phyloP scores from a whole-genome alignment of 257 asterid genomes.

The Perilla frutescens region DNA sequence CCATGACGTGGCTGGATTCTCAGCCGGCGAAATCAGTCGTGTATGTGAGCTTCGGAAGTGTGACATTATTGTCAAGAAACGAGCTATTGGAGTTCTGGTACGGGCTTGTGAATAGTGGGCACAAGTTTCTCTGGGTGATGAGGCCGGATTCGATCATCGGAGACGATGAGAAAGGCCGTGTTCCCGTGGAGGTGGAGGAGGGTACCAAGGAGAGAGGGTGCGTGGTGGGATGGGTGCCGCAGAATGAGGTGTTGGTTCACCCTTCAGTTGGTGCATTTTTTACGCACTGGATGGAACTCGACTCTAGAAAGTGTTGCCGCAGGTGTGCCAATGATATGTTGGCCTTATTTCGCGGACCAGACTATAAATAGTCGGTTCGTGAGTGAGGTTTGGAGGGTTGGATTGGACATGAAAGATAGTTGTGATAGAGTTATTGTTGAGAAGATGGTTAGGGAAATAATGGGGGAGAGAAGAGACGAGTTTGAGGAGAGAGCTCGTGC shows the following conservation, averaged over 20 bases:
- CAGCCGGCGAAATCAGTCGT: slow-evolving; percentile 52
- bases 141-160: slow-evolving; percentile 52
- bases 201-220: slow-evolving; percentile 49
- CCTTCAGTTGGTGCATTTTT: slow-evolving; percentile 44
- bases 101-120: slow-evolving; percentile 55
- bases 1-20: slow-evolving; percentile 53
- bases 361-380: slow-evolving; percentile 60
- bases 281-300: slow-evolving; percentile 31
- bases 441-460: slow-evolving; percentile 56
- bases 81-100: slow-evolving; percentile 60
- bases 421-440: slow-evolving; percentile 52
- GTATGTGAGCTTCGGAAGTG: slow-evolving; percentile 65
- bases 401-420: slow-evolving; percentile 65
- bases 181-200: slow-evolving; percentile 38
- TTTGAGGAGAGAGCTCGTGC: slow-evolving; percentile 42
- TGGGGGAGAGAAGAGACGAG: slow-evolving; percentile 56
- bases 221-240: slow-evolving; percentile 37
- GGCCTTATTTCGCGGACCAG: slow-evolving; percentile 62
- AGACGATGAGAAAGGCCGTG: slow-evolving; percentile 13
- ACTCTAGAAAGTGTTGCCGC: slow-evolving; percentile 48
- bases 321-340: slow-evolving; percentile 62
- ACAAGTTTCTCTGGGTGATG: slow-evolving; percentile 58
- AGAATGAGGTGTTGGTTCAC: slow-evolving; percentile 51
- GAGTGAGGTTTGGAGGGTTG: slow-evolving; percentile 56
- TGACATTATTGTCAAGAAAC: slow-evolving; percentile 36